Conservation (phyloP, 1,139 yeast genomes). For the Candida neerlandica region DNA sequence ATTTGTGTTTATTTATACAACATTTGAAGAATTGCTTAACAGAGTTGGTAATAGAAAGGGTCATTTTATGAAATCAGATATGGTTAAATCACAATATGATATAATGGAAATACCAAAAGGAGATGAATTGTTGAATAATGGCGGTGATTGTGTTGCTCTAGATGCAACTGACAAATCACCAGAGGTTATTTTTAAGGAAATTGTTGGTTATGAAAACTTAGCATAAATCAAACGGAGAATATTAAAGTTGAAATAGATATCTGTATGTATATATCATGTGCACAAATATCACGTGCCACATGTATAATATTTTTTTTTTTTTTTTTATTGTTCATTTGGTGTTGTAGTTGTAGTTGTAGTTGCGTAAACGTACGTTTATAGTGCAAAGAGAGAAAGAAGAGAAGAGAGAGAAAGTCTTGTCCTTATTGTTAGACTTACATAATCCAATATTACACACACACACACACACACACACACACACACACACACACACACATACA, state of each 20-base stretch:
- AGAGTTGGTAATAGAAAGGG: constrained; percentile 65
- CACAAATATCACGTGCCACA: neutral
- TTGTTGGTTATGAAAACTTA: constrained; percentile 7
- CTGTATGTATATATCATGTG: neutral
- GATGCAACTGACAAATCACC: constrained; percentile 47
- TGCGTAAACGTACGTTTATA: too few relatives aligned
- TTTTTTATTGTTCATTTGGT: neutral
- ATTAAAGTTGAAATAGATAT: neutral
- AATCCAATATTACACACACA: neutral
- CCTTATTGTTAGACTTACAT: too few relatives aligned
- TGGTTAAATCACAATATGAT: constrained; percentile 78
- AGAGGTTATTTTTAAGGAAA: constrained; percentile 28
- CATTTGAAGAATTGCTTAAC: constrained; percentile 57
- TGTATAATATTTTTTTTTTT: neutral
- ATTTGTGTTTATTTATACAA: constrained; percentile 69
- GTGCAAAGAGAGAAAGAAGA: neutral
- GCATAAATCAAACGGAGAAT: neutral
- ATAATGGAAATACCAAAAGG: constrained; percentile 70
- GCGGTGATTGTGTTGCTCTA: constrained; percentile 39
- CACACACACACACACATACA: neutral
- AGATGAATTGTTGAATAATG: constrained; percentile 38
- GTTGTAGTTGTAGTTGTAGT: too few relatives aligned
- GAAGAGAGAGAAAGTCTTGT: neutral
- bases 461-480: neutral
- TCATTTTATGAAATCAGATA: constrained; percentile 84